phyloP scores from a whole-genome alignment of 2,329 filamentous ascomycete genomes.

The Massarina eburnea region DNA sequence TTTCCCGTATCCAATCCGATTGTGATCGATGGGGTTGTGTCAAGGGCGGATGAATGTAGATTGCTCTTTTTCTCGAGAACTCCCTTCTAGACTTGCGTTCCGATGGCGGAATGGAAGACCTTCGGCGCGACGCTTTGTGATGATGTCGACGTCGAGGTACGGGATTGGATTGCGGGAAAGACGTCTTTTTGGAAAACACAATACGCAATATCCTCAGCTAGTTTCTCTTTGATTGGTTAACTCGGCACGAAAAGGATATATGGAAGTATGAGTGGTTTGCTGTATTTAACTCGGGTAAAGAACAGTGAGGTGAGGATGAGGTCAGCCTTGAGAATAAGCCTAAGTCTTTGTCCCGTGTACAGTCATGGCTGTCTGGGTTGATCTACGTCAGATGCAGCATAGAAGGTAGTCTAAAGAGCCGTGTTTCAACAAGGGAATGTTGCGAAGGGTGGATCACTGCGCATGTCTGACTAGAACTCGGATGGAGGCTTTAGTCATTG shows the following conservation, averaged over 20 bases:
- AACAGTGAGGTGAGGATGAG: neutral
- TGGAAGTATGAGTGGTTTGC: neutral
- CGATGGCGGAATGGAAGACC: slow-evolving; percentile 5
- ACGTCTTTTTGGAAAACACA: neutral
- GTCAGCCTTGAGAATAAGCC: neutral
- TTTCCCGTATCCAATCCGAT: slow-evolving; percentile 15
- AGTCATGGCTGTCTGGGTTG: slow-evolving; percentile 1
- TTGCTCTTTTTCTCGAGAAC: slow-evolving; percentile 31
- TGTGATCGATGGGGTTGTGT: slow-evolving; percentile 10
- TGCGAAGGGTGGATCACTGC: too few relatives aligned
- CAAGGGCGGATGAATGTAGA: slow-evolving; percentile 31
- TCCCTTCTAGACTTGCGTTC: slow-evolving; percentile 15
- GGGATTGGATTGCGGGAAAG: neutral
- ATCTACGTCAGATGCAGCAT: too few relatives aligned
- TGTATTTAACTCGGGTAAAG: neutral
- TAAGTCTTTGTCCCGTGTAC: neutral
- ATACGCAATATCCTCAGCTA: neutral
- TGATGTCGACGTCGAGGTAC: slow-evolving; percentile 6
- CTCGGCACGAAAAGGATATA: neutral
- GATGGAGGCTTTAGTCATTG: too few relatives aligned
- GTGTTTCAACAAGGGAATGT: too few relatives aligned
- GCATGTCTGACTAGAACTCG: too few relatives aligned
- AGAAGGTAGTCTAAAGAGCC: too few relatives aligned
- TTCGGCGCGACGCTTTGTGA: slow-evolving; percentile 4
- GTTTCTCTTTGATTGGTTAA: neutral